Base-by-base conservation (phyloP, 164 flowering plant species). In the Kingdonia uniflora region DNA sequence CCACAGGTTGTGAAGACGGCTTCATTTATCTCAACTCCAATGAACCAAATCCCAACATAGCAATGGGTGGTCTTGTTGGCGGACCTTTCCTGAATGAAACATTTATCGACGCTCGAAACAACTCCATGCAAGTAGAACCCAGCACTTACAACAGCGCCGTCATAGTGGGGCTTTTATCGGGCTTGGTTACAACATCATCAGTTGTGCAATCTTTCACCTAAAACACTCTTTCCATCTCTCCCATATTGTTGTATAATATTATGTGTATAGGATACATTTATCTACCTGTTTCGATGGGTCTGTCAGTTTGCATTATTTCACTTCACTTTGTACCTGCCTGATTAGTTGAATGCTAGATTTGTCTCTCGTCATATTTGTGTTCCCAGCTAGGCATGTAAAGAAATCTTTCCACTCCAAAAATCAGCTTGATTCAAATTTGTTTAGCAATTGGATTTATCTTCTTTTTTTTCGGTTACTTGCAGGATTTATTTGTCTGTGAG, bases 51-150 rank as follows among this genome's bases (percentile, higher is more conserved):
- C 44, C 44, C 4, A 41, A 41, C 17, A 11, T 41, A 16, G 44
- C 44, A 41, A 41, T 41, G n/a, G 44, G 44, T 14, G 44, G 15
- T 2, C 44, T 41, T 41, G 44, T 41, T 41, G 44, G 44, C 4
- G 44, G 44, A 14, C 44, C 44, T 11, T 41, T 41, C 44, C 44
- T 41, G 15, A 41, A 41, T 41, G 44, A 41, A 41, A 41, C 44
- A 14, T 41, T 41, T 14, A 41, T 41, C 15, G 44, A 29, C 35
- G 35, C 35, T 29, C 35, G 35, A 29, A 29, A 29, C 35, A 29
- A 29, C 35, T 3, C 35, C 44, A 41, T 41, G 44, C 44, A 41
- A 41, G 17, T 16, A 41, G 44, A 41, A 16, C 44, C 44, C 17
- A 41, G 44, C 11, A 41, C 44, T 41, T 41, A 41, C n/a, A 41